These are phyloP conservation scores for Acanthochlamys bracteata DNA, from an alignment of 106 monocot species.

Conservation along the genomic window DNA sequence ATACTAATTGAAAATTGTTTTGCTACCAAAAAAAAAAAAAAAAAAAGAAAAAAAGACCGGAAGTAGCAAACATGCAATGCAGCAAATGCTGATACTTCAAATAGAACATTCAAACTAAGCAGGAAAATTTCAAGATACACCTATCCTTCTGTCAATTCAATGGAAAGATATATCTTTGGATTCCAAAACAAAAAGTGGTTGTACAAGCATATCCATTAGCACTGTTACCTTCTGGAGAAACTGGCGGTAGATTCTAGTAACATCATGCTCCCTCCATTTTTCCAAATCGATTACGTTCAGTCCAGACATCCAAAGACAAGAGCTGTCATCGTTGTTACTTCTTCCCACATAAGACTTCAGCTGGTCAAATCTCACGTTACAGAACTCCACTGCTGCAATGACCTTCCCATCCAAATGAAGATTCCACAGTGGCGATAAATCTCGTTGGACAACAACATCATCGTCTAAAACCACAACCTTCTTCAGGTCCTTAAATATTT, in stretches of 20 bases:
- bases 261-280: conserved; percentile 52
- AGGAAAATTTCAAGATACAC: too few relatives aligned
- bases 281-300: conserved; percentile 59
- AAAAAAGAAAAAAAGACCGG: background rate
- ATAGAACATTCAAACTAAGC: too few relatives aligned
- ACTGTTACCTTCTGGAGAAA: conserved; percentile 36
- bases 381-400: conserved; percentile 51
- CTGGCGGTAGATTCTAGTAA: conserved; percentile 29
- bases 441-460: conserved; percentile 62
- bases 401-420: conserved; percentile 63
- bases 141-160: too few relatives aligned
- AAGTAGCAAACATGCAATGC: too few relatives aligned
- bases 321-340: conserved; percentile 19
- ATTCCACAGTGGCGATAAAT: conserved; percentile 53
- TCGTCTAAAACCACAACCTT: conserved; percentile 60
- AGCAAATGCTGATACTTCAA: too few relatives aligned
- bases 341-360: conserved; percentile 27
- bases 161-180: too few relatives aligned
- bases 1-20: background rate
- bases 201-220: too few relatives aligned
- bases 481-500: conserved; percentile 55
- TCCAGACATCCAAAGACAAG: conserved; percentile 66
- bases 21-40: background rate
- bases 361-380: conserved; percentile 39
- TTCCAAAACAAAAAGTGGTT: too few relatives aligned